Percentiles rank a stretch among this genome's conserved stretches.
These are phyloP conservation scores for Articulospora tetracladia DNA, from an alignment of 495 filamentous ascomycete species.

Conservation along the genomic window DNA sequence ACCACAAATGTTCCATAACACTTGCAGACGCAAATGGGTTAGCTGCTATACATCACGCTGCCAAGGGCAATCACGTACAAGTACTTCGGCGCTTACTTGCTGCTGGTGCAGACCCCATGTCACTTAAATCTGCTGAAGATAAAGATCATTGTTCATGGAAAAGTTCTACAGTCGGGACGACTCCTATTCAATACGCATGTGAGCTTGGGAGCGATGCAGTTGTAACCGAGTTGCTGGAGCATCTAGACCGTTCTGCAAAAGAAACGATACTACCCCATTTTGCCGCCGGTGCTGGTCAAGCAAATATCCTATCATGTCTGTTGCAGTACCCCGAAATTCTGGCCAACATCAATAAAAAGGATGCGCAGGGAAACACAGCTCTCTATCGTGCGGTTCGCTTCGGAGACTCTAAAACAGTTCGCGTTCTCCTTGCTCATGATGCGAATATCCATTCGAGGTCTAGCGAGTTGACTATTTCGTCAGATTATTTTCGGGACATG, in stretches of 20 bases:
- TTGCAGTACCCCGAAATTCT: not conserved
- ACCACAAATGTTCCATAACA: constrained; percentile 25
- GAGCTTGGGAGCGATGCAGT: not conserved
- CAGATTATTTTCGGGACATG: not conserved
- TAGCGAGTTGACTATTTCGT: not conserved
- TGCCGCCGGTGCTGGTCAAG: not conserved
- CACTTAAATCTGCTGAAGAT: constrained; percentile 22
- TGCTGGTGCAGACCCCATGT: constrained; percentile 29
- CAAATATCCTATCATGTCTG: not conserved
- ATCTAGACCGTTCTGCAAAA: not conserved
- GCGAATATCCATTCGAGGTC: not conserved
- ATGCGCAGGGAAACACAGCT: not conserved
- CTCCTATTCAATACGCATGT: constrained; percentile 15
- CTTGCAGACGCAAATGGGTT: constrained; percentile 18
- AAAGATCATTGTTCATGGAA: not conserved
- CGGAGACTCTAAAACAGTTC: not conserved
- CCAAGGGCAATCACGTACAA: constrained; percentile 9
- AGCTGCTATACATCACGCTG: constrained; percentile 23
- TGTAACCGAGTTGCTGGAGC: not conserved
- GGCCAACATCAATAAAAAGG: not conserved
- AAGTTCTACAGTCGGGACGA: constrained; percentile 8
- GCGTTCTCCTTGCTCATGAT: not conserved
- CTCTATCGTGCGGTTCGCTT: not conserved
- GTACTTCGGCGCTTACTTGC: constrained; percentile 23
- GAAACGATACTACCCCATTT: not conserved